Evolutionary conservation across 2,329 filamentous ascomycete genomes (phyloP), one percentile per base, ranked within the genome.

Genomic region (Curvularia sp.): DNA sequence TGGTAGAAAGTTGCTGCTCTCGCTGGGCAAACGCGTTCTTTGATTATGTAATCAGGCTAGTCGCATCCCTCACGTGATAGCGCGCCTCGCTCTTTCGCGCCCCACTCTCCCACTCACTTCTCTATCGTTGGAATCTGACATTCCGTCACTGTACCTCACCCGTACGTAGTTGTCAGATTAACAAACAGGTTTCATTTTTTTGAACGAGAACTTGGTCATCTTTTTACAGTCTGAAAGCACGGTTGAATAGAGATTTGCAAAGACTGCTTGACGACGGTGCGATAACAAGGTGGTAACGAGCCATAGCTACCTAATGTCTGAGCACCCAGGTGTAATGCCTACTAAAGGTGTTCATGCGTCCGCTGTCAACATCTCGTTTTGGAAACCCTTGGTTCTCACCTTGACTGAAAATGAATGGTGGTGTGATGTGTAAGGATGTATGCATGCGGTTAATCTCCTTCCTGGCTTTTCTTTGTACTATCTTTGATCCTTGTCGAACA

Each of bases 21-120:
- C 43, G 53, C 60, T 56, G 55, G 41, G 59, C 49, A 49, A 57
- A 59, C 61, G 61, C 61, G 61, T 42, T 48, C 35, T 38, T 20
- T 57, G 57, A 48, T 58, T 58, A 58, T 42, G 22, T 58, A 58
- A 55, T 28, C 0, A 1, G 20, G 6, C 43, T 56, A 59, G 48
- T 30, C 4, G 35, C 30, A 18, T 12, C n/a, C 18, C 26, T 3
- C 57, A 59, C 57, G 57, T 59, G 57, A 56, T 39, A 56, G 30
- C 57, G 57, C 57, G 57, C 31, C 42, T 53, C 24, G 41, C 31
- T n/a, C 33, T 22, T 8, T 50, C 47, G 47, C 41, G 46, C 39
- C 39, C 9, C 5, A 9, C 13, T 9, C 24, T 26, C 9, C 12
- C 20, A 46, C 30, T 28, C 26, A 50, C n/a, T 30, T 31, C 48